Conservation (phyloP, 2,329 filamentous ascomycete species). For the Pseudopithomyces chartarum region DNA sequence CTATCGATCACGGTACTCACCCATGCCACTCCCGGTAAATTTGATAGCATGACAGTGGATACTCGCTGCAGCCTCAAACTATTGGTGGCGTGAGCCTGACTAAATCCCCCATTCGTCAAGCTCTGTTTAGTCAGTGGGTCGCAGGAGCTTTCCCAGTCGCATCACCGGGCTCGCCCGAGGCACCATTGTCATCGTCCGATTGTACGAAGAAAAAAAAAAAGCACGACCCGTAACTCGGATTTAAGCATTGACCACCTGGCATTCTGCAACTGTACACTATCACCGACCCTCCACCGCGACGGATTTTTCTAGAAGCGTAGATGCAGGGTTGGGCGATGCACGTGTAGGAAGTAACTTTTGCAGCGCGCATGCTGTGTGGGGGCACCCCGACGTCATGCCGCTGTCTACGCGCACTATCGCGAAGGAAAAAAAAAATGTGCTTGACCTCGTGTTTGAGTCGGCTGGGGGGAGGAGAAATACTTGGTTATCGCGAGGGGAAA, state of each 20-base stretch:
- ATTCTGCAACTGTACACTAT: too few species aligned
- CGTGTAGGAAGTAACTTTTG: neutral
- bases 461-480: neutral
- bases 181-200: neutral
- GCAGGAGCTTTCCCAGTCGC: neutral
- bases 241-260: too few species aligned
- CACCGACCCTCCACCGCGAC: neutral
- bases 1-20: neutral
- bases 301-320: neutral
- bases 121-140: neutral
- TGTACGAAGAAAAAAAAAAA: neutral
- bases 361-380: neutral
- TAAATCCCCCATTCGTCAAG: neutral
- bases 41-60: neutral
- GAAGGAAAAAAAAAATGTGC: neutral
- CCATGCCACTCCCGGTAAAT: neutral
- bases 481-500: neutral
- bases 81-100: slow-evolving; percentile 7
- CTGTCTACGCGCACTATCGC: neutral
- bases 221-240: too few species aligned
- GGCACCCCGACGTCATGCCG: neutral
- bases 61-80: neutral
- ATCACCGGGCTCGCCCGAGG: neutral
- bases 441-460: neutral
- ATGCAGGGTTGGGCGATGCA: neutral